These are phyloP conservation scores for Escovopsis sp. DNA, from an alignment of 2,329 filamentous ascomycete species.

Conservation along the genomic window DNA sequence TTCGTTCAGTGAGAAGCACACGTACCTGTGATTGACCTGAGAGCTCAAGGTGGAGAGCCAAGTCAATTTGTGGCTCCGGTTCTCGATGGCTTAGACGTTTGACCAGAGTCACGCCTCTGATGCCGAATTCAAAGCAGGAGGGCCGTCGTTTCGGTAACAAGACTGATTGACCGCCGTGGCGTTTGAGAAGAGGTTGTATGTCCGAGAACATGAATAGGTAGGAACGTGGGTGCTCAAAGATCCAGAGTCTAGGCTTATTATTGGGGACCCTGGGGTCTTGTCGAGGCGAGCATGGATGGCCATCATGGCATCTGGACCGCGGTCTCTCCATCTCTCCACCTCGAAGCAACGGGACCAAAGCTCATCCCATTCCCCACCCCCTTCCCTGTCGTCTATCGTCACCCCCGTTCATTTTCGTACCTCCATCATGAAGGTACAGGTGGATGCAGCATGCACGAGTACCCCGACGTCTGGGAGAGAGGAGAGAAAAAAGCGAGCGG, in stretches of 20 bases:
- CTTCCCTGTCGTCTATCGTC: slow-evolving; percentile 4
- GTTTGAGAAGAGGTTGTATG: no score
- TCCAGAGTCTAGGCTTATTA: background rate
- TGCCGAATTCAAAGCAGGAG: no score
- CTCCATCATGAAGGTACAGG: no score
- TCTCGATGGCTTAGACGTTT: no score
- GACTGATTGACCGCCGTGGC: no score
- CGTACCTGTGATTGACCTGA: background rate
- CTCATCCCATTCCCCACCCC: slow-evolving; percentile 3
- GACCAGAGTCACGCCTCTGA: no score
- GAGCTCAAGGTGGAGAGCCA: no score
- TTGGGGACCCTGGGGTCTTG: slow-evolving; percentile 2
- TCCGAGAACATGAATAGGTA: background rate
- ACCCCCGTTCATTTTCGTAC: background rate
- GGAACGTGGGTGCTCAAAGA: slow-evolving; percentile 7
- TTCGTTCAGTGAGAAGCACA: background rate
- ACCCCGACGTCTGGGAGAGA: no score
- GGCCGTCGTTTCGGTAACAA: no score
- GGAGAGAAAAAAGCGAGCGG: no score
- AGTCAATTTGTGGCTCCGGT: no score
- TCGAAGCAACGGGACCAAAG: background rate
- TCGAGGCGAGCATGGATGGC: slow-evolving; percentile 6
- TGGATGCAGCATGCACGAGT: no score
- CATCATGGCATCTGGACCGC: slow-evolving; percentile 6
- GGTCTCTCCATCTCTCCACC: slow-evolving; percentile 4